Evolutionary conservation across 2,329 filamentous ascomycete species (phyloP).

Genomic region (Penicillium glabrum): DNA sequence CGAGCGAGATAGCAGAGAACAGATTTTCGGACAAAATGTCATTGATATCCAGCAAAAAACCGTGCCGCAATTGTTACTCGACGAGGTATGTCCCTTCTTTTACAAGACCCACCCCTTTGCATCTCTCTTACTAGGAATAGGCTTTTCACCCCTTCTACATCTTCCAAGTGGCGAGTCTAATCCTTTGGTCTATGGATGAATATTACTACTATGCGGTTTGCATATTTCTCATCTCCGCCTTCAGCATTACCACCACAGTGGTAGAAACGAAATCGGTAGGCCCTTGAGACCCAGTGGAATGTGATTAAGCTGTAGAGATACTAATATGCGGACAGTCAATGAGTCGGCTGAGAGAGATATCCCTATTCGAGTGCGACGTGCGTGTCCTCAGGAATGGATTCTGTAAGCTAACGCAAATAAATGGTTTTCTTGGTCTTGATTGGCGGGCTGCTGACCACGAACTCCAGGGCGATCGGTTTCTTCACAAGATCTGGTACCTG

Average conservation of each 20-base stretch:
- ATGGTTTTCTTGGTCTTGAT: background rate
- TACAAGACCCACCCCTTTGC: background rate
- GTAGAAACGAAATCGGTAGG: slow-evolving; percentile 81
- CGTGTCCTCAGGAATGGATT: slow-evolving; percentile 92
- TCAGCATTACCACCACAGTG: slow-evolving; percentile 86
- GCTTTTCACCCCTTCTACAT: slow-evolving; percentile 98
- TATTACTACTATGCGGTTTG: slow-evolving; percentile 98
- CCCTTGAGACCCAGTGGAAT: slow-evolving; percentile 11
- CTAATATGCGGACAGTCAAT: slow-evolving; percentile 63
- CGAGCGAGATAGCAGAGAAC: slow-evolving; percentile 77
- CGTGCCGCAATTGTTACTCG: slow-evolving; percentile 75
- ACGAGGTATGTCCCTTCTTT: slow-evolving; percentile 63
- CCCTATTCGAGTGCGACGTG: slow-evolving; percentile 91
- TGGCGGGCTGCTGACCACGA: slow-evolving; percentile 4
- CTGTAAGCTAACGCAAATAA: slow-evolving; percentile 56
- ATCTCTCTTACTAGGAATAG: slow-evolving; percentile 40
- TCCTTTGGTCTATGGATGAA: slow-evolving; percentile 91
- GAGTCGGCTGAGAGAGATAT: slow-evolving; percentile 85
- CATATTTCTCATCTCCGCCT: slow-evolving; percentile 91
- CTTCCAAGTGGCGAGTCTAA: slow-evolving; percentile 90
- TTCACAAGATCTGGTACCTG: slow-evolving; percentile 86
- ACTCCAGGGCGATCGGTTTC: slow-evolving; percentile 75
- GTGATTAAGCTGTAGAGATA: slow-evolving; percentile 7
- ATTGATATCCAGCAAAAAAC: slow-evolving; percentile 95
- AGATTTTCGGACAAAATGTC: slow-evolving; percentile 84